Evolutionary conservation across 1,139 yeast species (phyloP).

Genomic region (Lodderomyces metapsilosis): DNA sequence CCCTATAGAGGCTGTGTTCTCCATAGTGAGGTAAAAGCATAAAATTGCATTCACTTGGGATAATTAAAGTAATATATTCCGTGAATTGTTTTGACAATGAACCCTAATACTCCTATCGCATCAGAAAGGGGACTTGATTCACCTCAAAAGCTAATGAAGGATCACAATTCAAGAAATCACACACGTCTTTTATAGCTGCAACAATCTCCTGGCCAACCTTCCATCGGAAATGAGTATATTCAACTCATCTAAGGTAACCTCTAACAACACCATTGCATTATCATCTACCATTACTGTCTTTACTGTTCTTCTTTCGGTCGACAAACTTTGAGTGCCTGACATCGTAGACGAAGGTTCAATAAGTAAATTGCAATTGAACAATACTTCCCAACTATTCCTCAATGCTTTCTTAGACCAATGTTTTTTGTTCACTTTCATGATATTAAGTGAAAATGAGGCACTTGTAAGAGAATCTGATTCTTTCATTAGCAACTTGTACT

Average conservation of each 20-base stretch:
- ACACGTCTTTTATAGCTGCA: slow-evolving; percentile 25
- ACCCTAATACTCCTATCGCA: too few species aligned
- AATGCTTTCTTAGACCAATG: slow-evolving; percentile 49
- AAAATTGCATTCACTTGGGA: too few species aligned
- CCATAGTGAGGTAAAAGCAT: too few species aligned
- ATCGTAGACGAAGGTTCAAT: not conserved
- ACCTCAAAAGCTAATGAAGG: too few species aligned
- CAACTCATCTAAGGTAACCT: slow-evolving; percentile 46
- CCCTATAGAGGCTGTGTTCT: too few species aligned
- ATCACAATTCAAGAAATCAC: too few species aligned
- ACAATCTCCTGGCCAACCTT: slow-evolving; percentile 31
- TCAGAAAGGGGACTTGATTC: too few species aligned
- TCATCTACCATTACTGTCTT: slow-evolving; percentile 37
- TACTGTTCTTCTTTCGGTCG: not conserved
- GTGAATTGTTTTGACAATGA: too few species aligned
- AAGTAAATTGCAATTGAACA: slow-evolving; percentile 23
- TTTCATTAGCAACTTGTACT: slow-evolving; percentile 61
- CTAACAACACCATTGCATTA: slow-evolving; percentile 47
- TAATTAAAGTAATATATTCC: too few species aligned
- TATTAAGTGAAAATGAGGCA: slow-evolving; percentile 32
- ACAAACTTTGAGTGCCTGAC: not conserved
- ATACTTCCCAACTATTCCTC: slow-evolving; percentile 55
- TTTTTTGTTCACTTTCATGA: slow-evolving; percentile 41
- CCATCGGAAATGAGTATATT: slow-evolving; percentile 30
- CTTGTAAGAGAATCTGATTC: slow-evolving; percentile 40